These are phyloP conservation scores for Bidens hawaiensis DNA, from an alignment of 140 eudicot genomes.

Conservation along the genomic window DNA sequence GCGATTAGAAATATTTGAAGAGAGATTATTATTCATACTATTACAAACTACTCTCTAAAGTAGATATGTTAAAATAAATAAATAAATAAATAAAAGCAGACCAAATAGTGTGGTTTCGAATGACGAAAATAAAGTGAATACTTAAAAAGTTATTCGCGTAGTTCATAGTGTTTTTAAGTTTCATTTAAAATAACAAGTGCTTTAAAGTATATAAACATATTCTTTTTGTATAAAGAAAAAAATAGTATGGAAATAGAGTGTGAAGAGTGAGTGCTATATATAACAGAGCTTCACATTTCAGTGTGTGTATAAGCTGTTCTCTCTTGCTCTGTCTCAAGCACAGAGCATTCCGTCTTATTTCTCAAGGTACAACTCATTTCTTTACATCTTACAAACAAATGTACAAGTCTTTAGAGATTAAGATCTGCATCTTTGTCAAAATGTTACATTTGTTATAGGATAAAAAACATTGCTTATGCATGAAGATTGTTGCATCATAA, in stretches of 20 bases:
- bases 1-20: no score
- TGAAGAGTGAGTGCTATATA: conserved; percentile 22
- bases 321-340: conserved; percentile 5
- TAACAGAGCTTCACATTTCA: conserved; percentile 18
- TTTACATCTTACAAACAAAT: conserved; percentile 5
- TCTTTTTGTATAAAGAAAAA: background rate
- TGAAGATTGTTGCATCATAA: conserved; percentile 12
- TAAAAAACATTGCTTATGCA: conserved; percentile 18
- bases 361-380: conserved; percentile 18
- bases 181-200: background rate
- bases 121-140: background rate
- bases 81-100: no score
- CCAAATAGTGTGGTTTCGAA: background rate
- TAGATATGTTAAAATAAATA: no score
- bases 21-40: no score
- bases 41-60: no score
- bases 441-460: background rate
- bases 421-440: background rate
- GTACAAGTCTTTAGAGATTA: background rate
- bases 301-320: conserved; percentile 18
- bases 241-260: background rate
- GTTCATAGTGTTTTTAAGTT: no score
- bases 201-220: conserved; percentile 1
- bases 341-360: background rate
- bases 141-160: background rate